Percentiles rank a stretch among this genome's conserved stretches.
Conservation (phyloP, 371 early-diverging fungal genomes). For the Coelomomyces lativittatus region DNA sequence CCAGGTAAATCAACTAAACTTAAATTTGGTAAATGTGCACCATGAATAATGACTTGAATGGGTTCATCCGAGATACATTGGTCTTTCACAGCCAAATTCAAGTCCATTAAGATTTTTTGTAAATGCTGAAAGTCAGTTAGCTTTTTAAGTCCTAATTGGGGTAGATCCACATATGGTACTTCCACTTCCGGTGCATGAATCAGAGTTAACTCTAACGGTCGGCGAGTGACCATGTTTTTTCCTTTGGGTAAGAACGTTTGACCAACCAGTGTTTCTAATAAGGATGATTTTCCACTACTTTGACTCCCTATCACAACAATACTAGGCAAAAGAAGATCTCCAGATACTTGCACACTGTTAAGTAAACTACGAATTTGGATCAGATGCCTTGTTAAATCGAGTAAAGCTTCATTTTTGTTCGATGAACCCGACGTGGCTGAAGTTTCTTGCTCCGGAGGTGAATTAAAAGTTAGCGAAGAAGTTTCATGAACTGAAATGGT, state of each 20-base stretch:
- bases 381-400: constrained; percentile 73
- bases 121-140: constrained; percentile 68
- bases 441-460: neutral
- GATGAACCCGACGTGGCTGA: neutral
- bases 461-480: neutral
- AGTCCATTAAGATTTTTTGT: constrained; percentile 70
- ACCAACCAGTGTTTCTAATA: constrained; percentile 96
- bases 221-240: constrained; percentile 90
- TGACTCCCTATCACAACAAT: constrained; percentile 97
- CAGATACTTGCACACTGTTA: constrained; percentile 56
- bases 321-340: constrained; percentile 69
- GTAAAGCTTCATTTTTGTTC: constrained; percentile 21
- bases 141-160: constrained; percentile 69
- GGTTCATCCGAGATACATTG: constrained; percentile 86
- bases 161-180: constrained; percentile 86
- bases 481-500: neutral
- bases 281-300: constrained; percentile 94
- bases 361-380: constrained; percentile 83
- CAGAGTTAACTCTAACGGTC: constrained; percentile 94
- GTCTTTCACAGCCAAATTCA: constrained; percentile 78
- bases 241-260: constrained; percentile 98
- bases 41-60: constrained; percentile 81
- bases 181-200: constrained; percentile 68
- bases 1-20: constrained; percentile 97
- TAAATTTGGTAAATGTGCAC: constrained; percentile 84